phyloP scores from a whole-genome alignment of 768 basidiomycete species.

The Tephrocybe sp. region DNA sequence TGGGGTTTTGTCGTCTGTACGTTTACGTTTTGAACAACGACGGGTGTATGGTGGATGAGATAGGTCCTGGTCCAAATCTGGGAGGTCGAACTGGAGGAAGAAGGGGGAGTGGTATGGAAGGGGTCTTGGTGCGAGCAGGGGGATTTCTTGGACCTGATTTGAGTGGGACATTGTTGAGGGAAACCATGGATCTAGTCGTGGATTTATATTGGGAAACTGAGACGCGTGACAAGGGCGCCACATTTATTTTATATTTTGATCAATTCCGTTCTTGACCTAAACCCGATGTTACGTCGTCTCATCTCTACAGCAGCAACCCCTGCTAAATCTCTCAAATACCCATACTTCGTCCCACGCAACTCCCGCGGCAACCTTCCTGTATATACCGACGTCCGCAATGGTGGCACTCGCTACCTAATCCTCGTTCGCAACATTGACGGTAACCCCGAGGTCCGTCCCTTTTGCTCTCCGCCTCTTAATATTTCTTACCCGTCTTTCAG shows the following conservation, averaged over 20 bases:
- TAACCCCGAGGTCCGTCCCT: constrained; percentile 46
- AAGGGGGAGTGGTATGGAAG: constrained; percentile 69
- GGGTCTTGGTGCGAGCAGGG: constrained; percentile 65
- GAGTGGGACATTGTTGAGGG: constrained; percentile 24
- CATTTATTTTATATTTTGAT: constrained; percentile 14
- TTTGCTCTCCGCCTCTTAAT: constrained; percentile 1
- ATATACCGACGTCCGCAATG: constrained; percentile 72
- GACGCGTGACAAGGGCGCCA: constrained; percentile 18
- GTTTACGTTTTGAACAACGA: constrained; percentile 48
- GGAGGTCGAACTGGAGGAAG: constrained; percentile 65
- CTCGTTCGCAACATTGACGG: constrained; percentile 72
- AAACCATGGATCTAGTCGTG: constrained; percentile 1
- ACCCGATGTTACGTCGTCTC: constrained; percentile 14
- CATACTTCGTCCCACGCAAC: constrained; percentile 69
- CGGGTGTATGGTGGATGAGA: constrained; percentile 63
- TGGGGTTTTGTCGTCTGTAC: constrained; percentile 21
- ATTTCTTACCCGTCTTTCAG: constrained; percentile 31
- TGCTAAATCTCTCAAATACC: constrained; percentile 14
- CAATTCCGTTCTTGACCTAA: constrained; percentile 7
- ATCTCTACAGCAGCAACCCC: constrained; percentile 4
- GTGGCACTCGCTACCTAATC: constrained; percentile 53
- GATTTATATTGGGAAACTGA: constrained; percentile 29
- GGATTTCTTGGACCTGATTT: constrained; percentile 31
- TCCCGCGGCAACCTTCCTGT: constrained; percentile 67
- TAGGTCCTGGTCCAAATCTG: constrained; percentile 67